Percentiles rank a stretch among this genome's conserved stretches.
These are phyloP conservation scores for Davidsoniella eucalypti DNA, from an alignment of 2,329 filamentous ascomycete genomes.

Conservation along the genomic window DNA sequence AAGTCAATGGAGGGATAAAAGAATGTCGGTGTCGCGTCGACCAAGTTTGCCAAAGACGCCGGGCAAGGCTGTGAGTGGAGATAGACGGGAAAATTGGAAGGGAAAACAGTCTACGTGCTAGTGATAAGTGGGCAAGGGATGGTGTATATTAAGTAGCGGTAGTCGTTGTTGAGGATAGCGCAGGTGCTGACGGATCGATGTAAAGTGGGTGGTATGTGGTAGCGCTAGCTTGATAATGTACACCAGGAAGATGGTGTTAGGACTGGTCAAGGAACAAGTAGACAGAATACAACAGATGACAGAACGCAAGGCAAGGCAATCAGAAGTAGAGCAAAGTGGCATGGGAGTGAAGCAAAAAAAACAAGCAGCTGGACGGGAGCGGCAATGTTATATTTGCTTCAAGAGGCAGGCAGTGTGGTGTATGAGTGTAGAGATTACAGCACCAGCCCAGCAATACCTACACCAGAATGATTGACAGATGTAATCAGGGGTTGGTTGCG, in stretches of 20 bases:
- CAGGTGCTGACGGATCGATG: neutral
- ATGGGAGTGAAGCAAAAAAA: conserved; percentile 1
- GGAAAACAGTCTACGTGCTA: too few species aligned
- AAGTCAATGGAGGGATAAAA: neutral
- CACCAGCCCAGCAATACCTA: too few species aligned
- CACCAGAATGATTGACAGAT: conserved; percentile 6
- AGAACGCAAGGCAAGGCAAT: conserved; percentile 1
- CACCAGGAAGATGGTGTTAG: neutral
- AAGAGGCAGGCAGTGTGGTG: conserved; percentile 1
- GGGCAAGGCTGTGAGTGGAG: neutral
- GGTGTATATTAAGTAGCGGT: too few species aligned
- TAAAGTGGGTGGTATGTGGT: neutral
- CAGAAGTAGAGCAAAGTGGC: conserved; percentile 5
- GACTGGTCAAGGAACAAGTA: conserved; percentile 3
- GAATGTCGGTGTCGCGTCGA: neutral
- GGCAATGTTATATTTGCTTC: conserved; percentile 6
- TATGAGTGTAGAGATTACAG: too few species aligned
- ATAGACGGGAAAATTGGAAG: neutral
- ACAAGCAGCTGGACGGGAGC: conserved; percentile 2
- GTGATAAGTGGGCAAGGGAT: too few species aligned
- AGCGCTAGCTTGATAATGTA: neutral
- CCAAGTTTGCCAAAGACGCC: neutral
- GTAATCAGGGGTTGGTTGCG: conserved; percentile 1
- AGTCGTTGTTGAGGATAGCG: too few species aligned
- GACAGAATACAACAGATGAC: conserved; percentile 18